These are phyloP conservation scores for Austroboletus olivaceoglutinosus DNA, from an alignment of 1,284 basidiomycete genomes.

Conservation along the genomic window DNA sequence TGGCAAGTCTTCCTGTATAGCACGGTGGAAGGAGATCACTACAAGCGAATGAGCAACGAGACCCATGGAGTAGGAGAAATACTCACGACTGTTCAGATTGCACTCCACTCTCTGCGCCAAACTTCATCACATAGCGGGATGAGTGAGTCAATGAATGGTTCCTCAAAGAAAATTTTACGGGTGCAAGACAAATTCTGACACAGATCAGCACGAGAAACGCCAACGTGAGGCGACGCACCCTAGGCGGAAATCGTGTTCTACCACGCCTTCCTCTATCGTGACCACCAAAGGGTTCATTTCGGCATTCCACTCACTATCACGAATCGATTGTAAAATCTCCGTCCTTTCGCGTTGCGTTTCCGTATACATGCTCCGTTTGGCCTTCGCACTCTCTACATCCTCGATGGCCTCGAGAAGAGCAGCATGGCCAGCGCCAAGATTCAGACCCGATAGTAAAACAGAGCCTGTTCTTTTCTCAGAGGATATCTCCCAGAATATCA, in stretches of 20 bases:
- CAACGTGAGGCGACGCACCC: constrained; percentile 47
- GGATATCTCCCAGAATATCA: constrained; percentile 73
- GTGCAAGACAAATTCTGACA: constrained; percentile 54
- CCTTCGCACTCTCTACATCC: constrained; percentile 59
- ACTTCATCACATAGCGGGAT: constrained; percentile 52
- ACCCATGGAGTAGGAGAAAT: background rate
- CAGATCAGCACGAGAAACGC: constrained; percentile 10
- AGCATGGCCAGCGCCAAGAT: constrained; percentile 67
- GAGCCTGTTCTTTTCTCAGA: constrained; percentile 59
- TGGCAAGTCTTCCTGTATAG: constrained; percentile 60
- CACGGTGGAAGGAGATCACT: constrained; percentile 48
- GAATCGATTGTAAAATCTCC: constrained; percentile 64
- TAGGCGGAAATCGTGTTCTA: constrained; percentile 62
- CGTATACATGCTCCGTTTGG: constrained; percentile 82
- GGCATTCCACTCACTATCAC: constrained; percentile 70
- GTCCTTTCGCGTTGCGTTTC: constrained; percentile 76
- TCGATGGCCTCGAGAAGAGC: constrained; percentile 56
- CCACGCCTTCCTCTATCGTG: constrained; percentile 39
- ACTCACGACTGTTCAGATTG: constrained; percentile 39
- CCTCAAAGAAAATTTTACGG: constrained; percentile 57
- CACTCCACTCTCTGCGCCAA: constrained; percentile 30
- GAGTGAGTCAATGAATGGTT: constrained; percentile 68
- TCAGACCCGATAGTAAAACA: constrained; percentile 55
- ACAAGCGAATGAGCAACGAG: constrained; percentile 9
- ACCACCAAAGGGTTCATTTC: constrained; percentile 75